Percentiles rank a stretch among this genome's conserved stretches.
phyloP scores from a whole-genome alignment of 2,329 filamentous ascomycete genomes.

The Chaetomiaceae sp. region DNA sequence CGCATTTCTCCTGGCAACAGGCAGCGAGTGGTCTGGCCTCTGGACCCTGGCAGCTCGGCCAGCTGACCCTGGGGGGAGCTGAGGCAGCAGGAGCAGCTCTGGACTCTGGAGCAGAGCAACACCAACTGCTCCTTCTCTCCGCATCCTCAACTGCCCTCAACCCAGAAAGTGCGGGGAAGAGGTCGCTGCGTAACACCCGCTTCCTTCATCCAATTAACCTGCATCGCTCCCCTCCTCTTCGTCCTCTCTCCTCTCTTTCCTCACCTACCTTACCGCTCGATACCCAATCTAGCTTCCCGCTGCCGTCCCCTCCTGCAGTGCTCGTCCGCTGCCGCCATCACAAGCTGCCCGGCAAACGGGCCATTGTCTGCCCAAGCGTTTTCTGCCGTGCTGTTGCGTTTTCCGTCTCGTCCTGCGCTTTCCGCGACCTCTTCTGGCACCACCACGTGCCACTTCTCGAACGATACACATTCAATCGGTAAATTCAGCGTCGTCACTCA shows the following conservation, averaged over 20 bases:
- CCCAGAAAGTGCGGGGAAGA: conserved; percentile 25
- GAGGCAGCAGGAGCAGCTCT: neutral
- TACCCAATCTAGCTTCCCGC: conserved; percentile 11
- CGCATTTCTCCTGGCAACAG: conserved; percentile 13
- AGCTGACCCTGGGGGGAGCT: conserved; percentile 12
- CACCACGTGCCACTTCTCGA: conserved; percentile 1
- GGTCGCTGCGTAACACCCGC: conserved; percentile 11
- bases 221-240: conserved; percentile 22
- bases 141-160: conserved; percentile 6
- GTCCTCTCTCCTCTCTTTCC: conserved; percentile 2
- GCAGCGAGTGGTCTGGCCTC: conserved; percentile 3
- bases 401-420: conserved; percentile 3
- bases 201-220: conserved; percentile 23
- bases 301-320: conserved; percentile 9
- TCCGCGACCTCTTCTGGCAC: neutral
- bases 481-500: neutral
- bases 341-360: conserved; percentile 18
- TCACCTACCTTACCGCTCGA: neutral
- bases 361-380: conserved; percentile 6
- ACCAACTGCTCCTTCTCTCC: conserved; percentile 7
- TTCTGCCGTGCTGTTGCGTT: conserved; percentile 21
- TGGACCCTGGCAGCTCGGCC: conserved; percentile 12
- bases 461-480: neutral
- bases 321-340: conserved; percentile 13
- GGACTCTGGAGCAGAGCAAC: too few relatives aligned